Evolutionary conservation across 2,329 filamentous ascomycete species (phyloP).

Genomic region (Hypoxylon sp.): DNA sequence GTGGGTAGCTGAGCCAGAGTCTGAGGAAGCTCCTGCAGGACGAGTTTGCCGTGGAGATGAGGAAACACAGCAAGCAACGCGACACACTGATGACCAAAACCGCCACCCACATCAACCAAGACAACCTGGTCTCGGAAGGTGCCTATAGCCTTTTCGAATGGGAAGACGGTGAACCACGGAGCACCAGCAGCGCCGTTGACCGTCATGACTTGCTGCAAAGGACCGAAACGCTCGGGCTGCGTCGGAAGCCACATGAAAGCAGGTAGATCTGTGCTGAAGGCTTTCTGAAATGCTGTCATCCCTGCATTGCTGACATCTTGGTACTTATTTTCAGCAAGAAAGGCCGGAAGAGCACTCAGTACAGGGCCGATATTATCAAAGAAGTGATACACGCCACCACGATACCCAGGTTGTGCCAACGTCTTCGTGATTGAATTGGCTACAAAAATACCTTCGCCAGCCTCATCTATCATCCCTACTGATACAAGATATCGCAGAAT

Average conservation of each 20-base stretch:
- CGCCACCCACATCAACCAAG: background rate
- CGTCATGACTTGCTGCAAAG: background rate
- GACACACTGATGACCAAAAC: background rate
- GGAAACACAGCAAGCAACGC: background rate
- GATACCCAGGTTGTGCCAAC: background rate
- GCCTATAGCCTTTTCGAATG: background rate
- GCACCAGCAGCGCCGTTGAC: background rate
- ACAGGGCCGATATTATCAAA: background rate
- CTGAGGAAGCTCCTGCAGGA: background rate
- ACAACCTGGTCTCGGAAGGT: background rate
- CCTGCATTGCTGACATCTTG: slow-evolving; percentile 44
- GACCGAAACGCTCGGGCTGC: background rate
- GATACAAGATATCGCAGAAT: background rate
- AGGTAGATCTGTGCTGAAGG: slow-evolving; percentile 45
- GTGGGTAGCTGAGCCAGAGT: background rate
- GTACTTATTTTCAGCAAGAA: slow-evolving; percentile 48
- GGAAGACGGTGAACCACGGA: background rate
- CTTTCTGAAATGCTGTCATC: slow-evolving; percentile 49
- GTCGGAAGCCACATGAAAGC: slow-evolving; percentile 38
- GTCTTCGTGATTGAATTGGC: background rate
- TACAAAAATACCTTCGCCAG: background rate
- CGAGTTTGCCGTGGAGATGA: background rate
- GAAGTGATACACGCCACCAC: background rate
- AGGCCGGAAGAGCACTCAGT: slow-evolving; percentile 40
- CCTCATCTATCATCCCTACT: background rate